phyloP scores from a whole-genome alignment of 169 alveolate species.

The Plasmodium billcollinsi region DNA sequence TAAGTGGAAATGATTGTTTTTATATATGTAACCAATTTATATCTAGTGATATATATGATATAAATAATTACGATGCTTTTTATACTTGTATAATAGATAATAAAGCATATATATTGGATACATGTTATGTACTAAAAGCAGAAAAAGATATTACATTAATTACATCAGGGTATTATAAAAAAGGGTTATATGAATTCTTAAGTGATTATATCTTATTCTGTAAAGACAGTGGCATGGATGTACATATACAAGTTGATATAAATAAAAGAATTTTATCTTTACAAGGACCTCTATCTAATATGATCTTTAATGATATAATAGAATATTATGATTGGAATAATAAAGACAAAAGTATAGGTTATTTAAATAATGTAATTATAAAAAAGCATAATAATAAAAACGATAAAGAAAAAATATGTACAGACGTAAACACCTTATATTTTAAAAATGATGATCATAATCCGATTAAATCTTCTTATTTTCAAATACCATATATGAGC shows the following conservation, averaged over 20 bases:
- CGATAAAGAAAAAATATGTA: not conserved
- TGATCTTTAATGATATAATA: constrained; percentile 54
- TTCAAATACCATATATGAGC: constrained; percentile 75
- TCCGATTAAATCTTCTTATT: not conserved
- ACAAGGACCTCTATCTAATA: constrained; percentile 80
- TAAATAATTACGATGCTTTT: constrained; percentile 69
- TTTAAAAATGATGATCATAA: constrained; percentile 21
- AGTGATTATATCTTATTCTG: constrained; percentile 80
- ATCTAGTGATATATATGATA: constrained; percentile 73
- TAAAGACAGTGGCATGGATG: constrained; percentile 79
- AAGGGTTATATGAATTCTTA: constrained; percentile 80
- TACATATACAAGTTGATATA: constrained; percentile 63
- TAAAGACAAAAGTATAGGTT: constrained; percentile 11
- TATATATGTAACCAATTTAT: constrained; percentile 80
- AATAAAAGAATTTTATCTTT: constrained; percentile 72
- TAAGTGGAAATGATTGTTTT: constrained; percentile 76
- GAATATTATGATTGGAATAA: constrained; percentile 31
- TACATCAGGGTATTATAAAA: constrained; percentile 81
- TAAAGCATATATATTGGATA: constrained; percentile 80
- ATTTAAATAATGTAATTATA: constrained; percentile 41
- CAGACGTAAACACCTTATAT: not conserved
- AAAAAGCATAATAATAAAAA: not conserved
- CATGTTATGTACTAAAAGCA: constrained; percentile 77
- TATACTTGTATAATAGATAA: constrained; percentile 80
- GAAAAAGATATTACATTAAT: constrained; percentile 76